These are phyloP conservation scores for Leucaena leucocephala DNA, from an alignment of 306 rosid species.

Conservation along the genomic window DNA sequence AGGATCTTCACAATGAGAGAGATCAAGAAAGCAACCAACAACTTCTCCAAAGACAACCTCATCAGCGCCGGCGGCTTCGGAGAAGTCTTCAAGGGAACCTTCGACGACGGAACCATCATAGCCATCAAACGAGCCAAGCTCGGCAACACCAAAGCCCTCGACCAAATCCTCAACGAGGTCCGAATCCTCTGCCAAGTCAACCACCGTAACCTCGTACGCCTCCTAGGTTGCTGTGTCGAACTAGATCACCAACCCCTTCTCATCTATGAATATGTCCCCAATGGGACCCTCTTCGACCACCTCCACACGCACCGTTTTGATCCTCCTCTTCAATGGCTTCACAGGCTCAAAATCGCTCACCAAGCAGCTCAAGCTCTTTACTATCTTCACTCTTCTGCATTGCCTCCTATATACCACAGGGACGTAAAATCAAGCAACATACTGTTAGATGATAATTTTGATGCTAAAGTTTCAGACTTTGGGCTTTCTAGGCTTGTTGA, in stretches of 20 bases:
- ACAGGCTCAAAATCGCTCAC: constrained; percentile 54
- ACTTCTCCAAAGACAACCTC: constrained; percentile 53
- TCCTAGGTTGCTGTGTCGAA: constrained; percentile 57
- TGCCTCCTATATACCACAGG: constrained; percentile 60
- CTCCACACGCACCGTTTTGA: constrained; percentile 37
- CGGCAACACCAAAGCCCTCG: constrained; percentile 53
- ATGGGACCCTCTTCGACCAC: constrained; percentile 60
- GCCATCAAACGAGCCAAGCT: constrained; percentile 59
- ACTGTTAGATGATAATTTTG: constrained; percentile 49
- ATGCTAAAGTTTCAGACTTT: constrained; percentile 59
- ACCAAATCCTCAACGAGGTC: constrained; percentile 60
- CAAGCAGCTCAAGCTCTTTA: constrained; percentile 56
- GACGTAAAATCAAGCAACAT: constrained; percentile 67
- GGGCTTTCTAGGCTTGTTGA: constrained; percentile 63
- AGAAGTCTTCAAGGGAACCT: constrained; percentile 54
- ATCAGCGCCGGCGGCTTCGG: constrained; percentile 56
- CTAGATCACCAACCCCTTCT: constrained; percentile 45
- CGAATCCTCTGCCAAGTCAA: constrained; percentile 61
- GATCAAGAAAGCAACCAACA: constrained; percentile 54
- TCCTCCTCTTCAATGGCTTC: constrained; percentile 44
- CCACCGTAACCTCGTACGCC: constrained; percentile 60
- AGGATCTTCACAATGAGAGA: constrained; percentile 55
- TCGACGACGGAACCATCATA: constrained; percentile 43
- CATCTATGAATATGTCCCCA: constrained; percentile 47
- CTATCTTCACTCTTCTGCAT: constrained; percentile 52